Evolutionary conservation across 371 early-diverging fungal genomes (phyloP).

Genomic region (Mortierella sp.): DNA sequence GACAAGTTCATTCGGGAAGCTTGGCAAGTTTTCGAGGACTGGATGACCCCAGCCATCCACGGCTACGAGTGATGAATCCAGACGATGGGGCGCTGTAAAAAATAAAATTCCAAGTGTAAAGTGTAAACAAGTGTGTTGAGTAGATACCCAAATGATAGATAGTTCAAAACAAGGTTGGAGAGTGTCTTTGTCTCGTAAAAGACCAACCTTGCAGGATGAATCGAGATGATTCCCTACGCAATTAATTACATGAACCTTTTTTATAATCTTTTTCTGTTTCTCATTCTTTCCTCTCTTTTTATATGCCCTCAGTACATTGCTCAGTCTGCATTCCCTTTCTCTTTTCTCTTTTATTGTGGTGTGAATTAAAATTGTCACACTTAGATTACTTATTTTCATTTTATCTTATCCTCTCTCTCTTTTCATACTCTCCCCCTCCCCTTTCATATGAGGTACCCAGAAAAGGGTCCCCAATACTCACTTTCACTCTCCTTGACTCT

Average conservation of each 20-base stretch:
- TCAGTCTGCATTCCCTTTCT: too few relatives aligned
- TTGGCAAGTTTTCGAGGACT: slow-evolving; percentile 42
- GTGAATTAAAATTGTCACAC: too few relatives aligned
- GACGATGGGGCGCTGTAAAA: slow-evolving; percentile 16
- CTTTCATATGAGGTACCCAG: background rate
- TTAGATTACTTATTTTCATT: background rate
- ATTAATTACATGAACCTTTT: background rate
- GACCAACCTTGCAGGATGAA: slow-evolving; percentile 14
- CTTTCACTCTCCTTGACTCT: background rate
- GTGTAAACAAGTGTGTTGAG: too few relatives aligned
- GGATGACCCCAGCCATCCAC: slow-evolving; percentile 21
- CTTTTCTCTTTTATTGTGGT: background rate
- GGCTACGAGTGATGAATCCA: slow-evolving; percentile 42
- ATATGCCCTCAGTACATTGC: too few relatives aligned
- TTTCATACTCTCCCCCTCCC: background rate
- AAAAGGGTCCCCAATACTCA: too few relatives aligned
- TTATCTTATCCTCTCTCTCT: background rate
- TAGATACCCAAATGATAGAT: too few relatives aligned
- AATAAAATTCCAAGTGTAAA: background rate
- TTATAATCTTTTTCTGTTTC: too few relatives aligned
- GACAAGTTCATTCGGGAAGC: slow-evolving; percentile 40
- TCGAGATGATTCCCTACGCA: background rate
- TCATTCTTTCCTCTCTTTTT: background rate
- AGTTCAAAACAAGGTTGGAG: too few relatives aligned
- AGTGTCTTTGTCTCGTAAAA: background rate